phyloP scores from a whole-genome alignment of 768 basidiomycete species.

The Lentinus brumalis region DNA sequence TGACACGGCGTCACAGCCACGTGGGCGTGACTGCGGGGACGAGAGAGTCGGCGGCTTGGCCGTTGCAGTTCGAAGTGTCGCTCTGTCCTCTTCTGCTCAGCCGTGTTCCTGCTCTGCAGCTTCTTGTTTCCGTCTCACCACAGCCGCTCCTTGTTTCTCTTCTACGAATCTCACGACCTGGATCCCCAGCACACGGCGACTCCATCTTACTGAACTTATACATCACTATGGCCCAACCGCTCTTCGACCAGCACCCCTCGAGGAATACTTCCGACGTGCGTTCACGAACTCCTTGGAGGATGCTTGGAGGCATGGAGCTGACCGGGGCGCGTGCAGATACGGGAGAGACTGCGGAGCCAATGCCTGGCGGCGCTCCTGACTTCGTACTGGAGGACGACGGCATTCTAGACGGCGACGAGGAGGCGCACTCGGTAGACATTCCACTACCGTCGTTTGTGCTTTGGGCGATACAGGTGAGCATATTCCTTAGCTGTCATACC shows the following conservation, averaged over 20 bases:
- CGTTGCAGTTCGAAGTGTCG: neutral
- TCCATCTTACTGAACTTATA: conserved; percentile 6
- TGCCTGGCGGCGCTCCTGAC: conserved; percentile 56
- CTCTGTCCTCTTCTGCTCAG: neutral
- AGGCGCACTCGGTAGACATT: neutral
- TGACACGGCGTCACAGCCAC: neutral
- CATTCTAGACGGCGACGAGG: conserved; percentile 19
- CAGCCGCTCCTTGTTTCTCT: conserved; percentile 21
- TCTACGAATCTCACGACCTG: conserved; percentile 19
- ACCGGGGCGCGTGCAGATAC: conserved; percentile 44
- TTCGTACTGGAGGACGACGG: conserved; percentile 39
- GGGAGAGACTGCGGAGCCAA: conserved; percentile 55
- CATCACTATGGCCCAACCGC: conserved; percentile 67
- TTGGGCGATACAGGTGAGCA: conserved; percentile 22
- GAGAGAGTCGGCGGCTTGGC: neutral
- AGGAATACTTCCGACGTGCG: conserved; percentile 70
- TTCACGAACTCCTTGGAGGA: neutral
- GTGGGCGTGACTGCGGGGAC: neutral
- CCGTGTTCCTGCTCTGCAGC: neutral
- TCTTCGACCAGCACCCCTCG: conserved; percentile 77
- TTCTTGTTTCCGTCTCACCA: conserved; percentile 19
- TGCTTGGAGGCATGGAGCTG: neutral
- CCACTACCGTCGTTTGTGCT: conserved; percentile 15
- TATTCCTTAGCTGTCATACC: neutral
- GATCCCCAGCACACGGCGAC: neutral